phyloP scores from a whole-genome alignment of 192 early-diverging fungal genomes.

The Coemansia guatemalensis region DNA sequence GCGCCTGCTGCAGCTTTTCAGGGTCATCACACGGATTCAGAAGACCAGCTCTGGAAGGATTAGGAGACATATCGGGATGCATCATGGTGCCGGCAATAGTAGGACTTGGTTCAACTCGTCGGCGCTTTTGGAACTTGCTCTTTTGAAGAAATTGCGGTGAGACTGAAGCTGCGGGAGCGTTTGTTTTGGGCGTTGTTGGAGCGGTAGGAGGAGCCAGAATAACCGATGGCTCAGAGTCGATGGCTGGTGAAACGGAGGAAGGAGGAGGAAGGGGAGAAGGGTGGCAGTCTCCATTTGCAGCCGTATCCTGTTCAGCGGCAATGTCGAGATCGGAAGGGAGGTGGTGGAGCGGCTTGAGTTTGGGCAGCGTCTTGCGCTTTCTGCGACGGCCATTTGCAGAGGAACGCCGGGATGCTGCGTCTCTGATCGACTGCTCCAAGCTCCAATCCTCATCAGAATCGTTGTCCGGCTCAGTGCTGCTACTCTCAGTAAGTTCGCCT shows the following conservation, averaged over 20 bases:
- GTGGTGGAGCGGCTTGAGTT: conserved; percentile 1
- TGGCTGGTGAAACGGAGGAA: background rate
- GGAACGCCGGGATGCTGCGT: background rate
- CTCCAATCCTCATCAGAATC: conserved; percentile 48
- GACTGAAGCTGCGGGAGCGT: background rate
- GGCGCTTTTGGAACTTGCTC: conserved; percentile 10
- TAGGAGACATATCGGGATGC: too few species aligned
- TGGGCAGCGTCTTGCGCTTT: conserved; percentile 15
- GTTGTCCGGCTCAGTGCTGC: conserved; percentile 48
- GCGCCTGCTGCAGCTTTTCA: too few species aligned
- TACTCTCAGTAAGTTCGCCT: background rate
- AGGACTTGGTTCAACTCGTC: conserved; percentile 7
- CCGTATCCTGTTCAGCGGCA: conserved; percentile 1
- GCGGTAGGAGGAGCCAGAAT: conserved; percentile 15
- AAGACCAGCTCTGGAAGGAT: too few species aligned
- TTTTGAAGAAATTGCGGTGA: too few species aligned
- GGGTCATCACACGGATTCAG: too few species aligned
- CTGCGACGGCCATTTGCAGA: too few species aligned
- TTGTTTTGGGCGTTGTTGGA: background rate
- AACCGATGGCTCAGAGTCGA: conserved; percentile 21
- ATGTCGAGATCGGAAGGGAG: too few species aligned
- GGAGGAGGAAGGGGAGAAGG: too few species aligned
- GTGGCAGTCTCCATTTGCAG: conserved; percentile 1
- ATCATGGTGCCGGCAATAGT: conserved; percentile 4
- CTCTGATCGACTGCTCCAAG: background rate